Conservation (phyloP, 2,329 filamentous ascomycete genomes). For the Apiospora rasikravindrae region DNA sequence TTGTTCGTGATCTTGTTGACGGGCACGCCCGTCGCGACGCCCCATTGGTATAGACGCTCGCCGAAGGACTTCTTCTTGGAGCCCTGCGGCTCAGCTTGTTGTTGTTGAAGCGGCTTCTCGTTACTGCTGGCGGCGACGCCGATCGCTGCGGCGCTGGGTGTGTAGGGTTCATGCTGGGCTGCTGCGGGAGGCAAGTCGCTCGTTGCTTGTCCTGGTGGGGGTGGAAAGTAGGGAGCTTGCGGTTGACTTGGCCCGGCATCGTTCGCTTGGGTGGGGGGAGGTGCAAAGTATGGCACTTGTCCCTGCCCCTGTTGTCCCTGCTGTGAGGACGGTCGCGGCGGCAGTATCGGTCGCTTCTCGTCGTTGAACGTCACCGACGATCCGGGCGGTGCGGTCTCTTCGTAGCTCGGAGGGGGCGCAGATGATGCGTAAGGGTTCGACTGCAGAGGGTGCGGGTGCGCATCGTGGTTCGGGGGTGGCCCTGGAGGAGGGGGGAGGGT, state of each 20-base stretch:
- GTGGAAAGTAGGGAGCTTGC: constrained; percentile 10
- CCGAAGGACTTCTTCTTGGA: constrained; percentile 26
- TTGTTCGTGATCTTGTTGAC: constrained; percentile 84
- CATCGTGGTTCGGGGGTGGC: constrained; percentile 20
- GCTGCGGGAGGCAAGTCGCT: background rate
- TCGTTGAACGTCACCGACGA: constrained; percentile 8
- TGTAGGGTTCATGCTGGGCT: background rate
- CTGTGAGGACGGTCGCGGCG: constrained; percentile 21
- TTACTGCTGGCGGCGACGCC: background rate
- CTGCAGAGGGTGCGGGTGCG: constrained; percentile 22
- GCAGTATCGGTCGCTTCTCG: constrained; percentile 22
- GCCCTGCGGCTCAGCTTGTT: constrained; percentile 28
- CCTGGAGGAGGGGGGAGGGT: constrained; percentile 22
- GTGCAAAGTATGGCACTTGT: constrained; percentile 21
- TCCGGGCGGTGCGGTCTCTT: constrained; percentile 19
- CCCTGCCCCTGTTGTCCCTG: constrained; percentile 20
- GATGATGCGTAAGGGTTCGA: constrained; percentile 17
- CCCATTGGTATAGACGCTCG: constrained; percentile 39
- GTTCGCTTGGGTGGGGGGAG: constrained; percentile 14
- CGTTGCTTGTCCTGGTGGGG: background rate
- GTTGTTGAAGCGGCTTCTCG: constrained; percentile 17
- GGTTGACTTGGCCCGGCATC: background rate
- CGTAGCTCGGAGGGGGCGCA: constrained; percentile 19
- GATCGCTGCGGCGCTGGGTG: background rate
- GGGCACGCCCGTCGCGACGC: constrained; percentile 65